phyloP scores from a whole-genome alignment of 208 protist genomes.

The Acanthamoeba divionensis region DNA sequence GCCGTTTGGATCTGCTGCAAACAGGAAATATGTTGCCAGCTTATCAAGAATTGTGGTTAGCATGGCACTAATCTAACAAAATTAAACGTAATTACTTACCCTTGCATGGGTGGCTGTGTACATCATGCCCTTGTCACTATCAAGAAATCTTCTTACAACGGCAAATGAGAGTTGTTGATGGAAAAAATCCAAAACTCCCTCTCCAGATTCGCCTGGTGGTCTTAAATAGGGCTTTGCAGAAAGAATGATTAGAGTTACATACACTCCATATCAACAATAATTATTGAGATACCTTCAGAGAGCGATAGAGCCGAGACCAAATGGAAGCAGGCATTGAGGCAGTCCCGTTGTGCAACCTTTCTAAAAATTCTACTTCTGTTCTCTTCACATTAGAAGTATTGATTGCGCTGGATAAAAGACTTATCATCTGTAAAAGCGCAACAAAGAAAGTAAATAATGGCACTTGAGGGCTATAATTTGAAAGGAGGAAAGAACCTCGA shows the following conservation, averaged over 20 bases:
- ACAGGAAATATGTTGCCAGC: slow-evolving; percentile 23
- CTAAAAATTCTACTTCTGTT: not conserved
- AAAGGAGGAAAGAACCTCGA: not conserved
- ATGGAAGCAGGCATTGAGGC: not conserved
- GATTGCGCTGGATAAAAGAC: slow-evolving; percentile 15
- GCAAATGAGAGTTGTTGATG: slow-evolving; percentile 60
- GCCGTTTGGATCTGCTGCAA: slow-evolving; percentile 8
- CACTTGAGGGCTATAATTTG: not conserved
- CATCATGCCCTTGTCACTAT: not conserved
- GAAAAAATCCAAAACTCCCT: slow-evolving; percentile 52
- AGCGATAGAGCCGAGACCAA: slow-evolving; percentile 25
- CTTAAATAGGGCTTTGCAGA: slow-evolving; percentile 4
- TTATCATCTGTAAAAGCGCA: not conserved
- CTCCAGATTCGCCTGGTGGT: slow-evolving; percentile 15
- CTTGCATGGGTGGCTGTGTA: not conserved
- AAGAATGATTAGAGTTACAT: no score
- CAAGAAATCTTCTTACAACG: slow-evolving; percentile 39
- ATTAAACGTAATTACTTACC: not conserved
- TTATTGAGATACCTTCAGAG: no score
- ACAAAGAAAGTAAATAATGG: not conserved
- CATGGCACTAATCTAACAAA: not conserved
- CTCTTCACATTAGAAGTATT: not conserved
- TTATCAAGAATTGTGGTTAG: not conserved
- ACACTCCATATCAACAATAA: no score
- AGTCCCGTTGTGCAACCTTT: not conserved